Evolutionary conservation across 768 basidiomycete species (phyloP).

Genomic region (Trametes gibbosa): DNA sequence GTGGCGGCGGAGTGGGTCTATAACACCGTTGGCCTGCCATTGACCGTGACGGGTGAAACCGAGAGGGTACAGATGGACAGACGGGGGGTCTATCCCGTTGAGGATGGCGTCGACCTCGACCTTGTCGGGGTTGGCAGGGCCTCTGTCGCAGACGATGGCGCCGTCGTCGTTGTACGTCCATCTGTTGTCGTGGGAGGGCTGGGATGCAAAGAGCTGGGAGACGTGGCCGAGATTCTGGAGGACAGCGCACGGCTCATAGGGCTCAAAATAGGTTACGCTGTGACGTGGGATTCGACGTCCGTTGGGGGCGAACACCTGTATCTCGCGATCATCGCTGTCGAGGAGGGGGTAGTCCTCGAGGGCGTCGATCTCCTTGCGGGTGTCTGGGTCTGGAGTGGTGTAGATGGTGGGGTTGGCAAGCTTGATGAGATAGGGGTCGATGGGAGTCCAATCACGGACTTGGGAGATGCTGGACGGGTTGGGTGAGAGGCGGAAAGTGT

Average conservation of each 20-base stretch:
- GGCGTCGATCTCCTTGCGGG: not conserved
- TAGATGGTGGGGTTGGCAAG: not conserved
- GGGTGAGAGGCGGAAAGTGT: not conserved
- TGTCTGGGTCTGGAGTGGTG: not conserved
- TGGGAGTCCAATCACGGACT: not conserved
- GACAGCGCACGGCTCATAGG: not conserved
- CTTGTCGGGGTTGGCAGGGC: not conserved
- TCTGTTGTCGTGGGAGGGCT: not conserved
- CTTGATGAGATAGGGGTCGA: not conserved
- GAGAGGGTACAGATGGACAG: not conserved
- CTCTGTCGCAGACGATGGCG: not conserved
- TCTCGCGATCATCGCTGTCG: not conserved
- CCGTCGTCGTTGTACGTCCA: not conserved
- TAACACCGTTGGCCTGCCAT: not conserved
- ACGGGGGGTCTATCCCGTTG: not conserved
- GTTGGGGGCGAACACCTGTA: not conserved
- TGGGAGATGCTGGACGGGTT: not conserved
- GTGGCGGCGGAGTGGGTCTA: not conserved
- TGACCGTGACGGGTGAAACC: not conserved
- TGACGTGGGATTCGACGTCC: not conserved
- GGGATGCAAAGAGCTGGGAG: not conserved
- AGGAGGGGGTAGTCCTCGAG: not conserved
- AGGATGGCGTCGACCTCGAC: not conserved
- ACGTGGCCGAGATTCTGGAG: not conserved
- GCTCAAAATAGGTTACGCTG: not conserved